These are phyloP conservation scores for Penicillium robsamsonii DNA, from an alignment of 495 filamentous ascomycete genomes.

Conservation along the genomic window DNA sequence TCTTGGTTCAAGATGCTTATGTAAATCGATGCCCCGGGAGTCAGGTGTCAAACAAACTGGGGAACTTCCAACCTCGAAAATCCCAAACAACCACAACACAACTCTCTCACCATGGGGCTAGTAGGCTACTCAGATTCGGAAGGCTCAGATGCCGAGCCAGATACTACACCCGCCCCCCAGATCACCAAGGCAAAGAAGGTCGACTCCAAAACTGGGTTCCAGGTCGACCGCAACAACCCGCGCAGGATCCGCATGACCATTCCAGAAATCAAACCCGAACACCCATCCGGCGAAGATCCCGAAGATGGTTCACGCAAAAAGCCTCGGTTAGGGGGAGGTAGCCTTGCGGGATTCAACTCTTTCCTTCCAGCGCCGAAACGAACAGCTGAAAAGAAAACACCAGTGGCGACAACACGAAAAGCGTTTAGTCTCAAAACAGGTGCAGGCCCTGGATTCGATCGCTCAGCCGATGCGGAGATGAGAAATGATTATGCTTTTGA, in stretches of 20 bases:
- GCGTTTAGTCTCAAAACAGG: conserved; percentile 74
- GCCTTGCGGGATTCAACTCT: conserved; percentile 76
- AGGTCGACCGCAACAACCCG: conserved; percentile 71
- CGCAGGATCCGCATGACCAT: conserved; percentile 81
- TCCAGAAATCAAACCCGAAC: conserved; percentile 49
- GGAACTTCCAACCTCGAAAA: background rate
- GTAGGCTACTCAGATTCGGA: conserved; percentile 88
- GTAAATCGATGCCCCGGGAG: background rate
- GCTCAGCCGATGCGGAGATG: conserved; percentile 51
- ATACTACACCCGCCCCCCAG: conserved; percentile 29
- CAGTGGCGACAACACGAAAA: conserved; percentile 33
- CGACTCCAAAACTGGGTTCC: conserved; percentile 55
- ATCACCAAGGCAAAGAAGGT: conserved; percentile 49
- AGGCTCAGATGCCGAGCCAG: conserved; percentile 59
- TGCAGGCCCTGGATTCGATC: conserved; percentile 72
- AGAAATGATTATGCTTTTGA: conserved; percentile 29
- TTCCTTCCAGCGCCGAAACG: conserved; percentile 86
- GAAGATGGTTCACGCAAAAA: conserved; percentile 69
- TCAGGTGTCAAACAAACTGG: background rate
- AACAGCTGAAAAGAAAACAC: conserved; percentile 35
- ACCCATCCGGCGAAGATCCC: conserved; percentile 34
- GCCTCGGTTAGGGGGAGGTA: conserved; percentile 54
- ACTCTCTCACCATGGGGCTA: conserved; percentile 56
- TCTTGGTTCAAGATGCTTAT: background rate
- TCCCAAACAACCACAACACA: background rate